Evolutionary conservation across 306 rosid genomes (phyloP), one percentile per base, ranked within the genome.

Genomic region (Carpinus viminea): DNA sequence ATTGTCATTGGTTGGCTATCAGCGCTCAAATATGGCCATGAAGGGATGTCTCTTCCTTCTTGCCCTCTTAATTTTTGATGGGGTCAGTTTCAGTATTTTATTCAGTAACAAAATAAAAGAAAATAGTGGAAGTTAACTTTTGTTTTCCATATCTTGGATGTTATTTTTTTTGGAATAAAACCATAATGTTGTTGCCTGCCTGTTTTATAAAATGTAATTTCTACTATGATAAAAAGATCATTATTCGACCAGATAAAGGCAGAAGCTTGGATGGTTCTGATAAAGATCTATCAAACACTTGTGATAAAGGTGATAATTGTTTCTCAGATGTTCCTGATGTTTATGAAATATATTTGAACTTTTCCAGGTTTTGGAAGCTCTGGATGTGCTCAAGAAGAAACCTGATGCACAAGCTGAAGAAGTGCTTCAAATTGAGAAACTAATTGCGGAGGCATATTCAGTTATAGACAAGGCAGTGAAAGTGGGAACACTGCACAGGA

Each of bases 391-490:
- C 18, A 91, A 55, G 88, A 93, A 93, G 96, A 96, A 93, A 86
- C 36, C 92, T 1, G 92, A 83, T 47, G 94, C 99, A 70, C 79
- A 76, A 72, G 79, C 92, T 0, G 99, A 93, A 73, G 98, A 96
- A 68, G 89, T 96, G 48, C 7, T 89, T 28, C 51, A 94, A 17
- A 7, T 96, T 74, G 98, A 96, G 93, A 91, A 93, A 70, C 86
- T 96, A 79, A 96, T 96, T 41, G 99, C 91, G 15, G 99, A 96
- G 70, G 96, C 99, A 54, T 96, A 84, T 88, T 96, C 98, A 0
- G 84, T 80, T 76, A 96, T 96, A 46, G 99, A 96, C 90, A 96
- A 91, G 80, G 99, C 98, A 20, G 93, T 96, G 82, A 96, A 83
- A 86, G 97, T 83, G 16, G 98, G 99, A 60, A 88, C 99, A 10